Percentiles rank a stretch among this genome's conserved stretches.
Evolutionary conservation across 2,329 filamentous ascomycete species (phyloP).

Genomic region (Neonectria hederae): DNA sequence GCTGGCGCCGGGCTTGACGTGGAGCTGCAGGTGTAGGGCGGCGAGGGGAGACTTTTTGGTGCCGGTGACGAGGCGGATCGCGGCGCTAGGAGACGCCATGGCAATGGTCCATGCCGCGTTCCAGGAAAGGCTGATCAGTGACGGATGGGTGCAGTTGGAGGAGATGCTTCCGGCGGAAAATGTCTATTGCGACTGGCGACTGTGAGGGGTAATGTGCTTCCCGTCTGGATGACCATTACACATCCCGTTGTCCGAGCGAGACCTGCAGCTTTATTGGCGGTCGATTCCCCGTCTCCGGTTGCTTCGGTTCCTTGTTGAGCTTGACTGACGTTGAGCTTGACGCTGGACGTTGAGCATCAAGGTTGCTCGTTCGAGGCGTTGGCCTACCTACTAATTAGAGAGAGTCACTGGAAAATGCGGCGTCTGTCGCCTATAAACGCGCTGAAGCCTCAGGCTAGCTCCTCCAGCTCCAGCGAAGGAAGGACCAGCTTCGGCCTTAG

Average conservation of each 20-base stretch:
- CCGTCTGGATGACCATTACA: slow-evolving; percentile 18
- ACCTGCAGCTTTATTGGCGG: slow-evolving; percentile 16
- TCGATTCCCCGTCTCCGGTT: neutral
- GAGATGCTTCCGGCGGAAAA: slow-evolving; percentile 21
- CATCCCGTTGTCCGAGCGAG: slow-evolving; percentile 23
- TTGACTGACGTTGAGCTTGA: slow-evolving; percentile 2
- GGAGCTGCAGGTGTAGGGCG: slow-evolving; percentile 69
- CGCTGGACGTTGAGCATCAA: neutral
- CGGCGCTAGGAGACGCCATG: slow-evolving; percentile 45
- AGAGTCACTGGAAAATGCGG: slow-evolving; percentile 27
- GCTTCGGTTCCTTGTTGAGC: neutral
- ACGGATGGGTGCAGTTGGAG: slow-evolving; percentile 1
- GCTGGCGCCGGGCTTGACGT: slow-evolving; percentile 72
- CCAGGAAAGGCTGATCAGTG: neutral
- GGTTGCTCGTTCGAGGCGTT: neutral
- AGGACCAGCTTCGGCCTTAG: neutral
- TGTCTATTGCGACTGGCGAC: slow-evolving; percentile 14
- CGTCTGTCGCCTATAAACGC: slow-evolving; percentile 38
- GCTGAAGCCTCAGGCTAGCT: slow-evolving; percentile 38
- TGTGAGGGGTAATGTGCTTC: slow-evolving; percentile 33
- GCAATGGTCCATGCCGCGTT: slow-evolving; percentile 3
- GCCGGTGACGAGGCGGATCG: slow-evolving; percentile 59
- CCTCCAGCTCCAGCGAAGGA: slow-evolving; percentile 8
- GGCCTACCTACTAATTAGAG: no score
- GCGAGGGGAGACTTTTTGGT: slow-evolving; percentile 56